Evolutionary conservation across 139 green algal genomes (phyloP).

Genomic region (Micractinium sp.): DNA sequence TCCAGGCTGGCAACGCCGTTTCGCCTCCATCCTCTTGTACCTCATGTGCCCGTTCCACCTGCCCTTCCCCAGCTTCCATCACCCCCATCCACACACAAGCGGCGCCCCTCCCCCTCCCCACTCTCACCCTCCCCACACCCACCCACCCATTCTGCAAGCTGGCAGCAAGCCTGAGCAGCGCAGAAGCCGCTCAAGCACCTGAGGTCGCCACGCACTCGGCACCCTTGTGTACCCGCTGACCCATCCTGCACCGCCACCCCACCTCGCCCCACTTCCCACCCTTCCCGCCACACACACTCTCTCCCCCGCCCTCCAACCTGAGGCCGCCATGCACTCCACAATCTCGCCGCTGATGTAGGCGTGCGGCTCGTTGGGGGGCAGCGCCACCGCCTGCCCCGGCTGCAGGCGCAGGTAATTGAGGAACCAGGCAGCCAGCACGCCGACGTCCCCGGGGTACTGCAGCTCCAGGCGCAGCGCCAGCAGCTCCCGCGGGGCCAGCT

Average conservation of each 20-base stretch:
- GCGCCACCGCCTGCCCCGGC: conserved; percentile 80
- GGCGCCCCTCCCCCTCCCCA: too few species aligned
- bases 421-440: conserved; percentile 91
- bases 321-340: conserved; percentile 72
- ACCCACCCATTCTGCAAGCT: too few species aligned
- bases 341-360: conserved; percentile 92
- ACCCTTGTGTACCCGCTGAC: too few species aligned
- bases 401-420: conserved; percentile 85
- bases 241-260: neutral
- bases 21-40: too few species aligned
- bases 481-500: conserved; percentile 68
- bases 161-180: too few species aligned
- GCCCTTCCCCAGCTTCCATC: too few species aligned
- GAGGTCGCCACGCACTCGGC: neutral
- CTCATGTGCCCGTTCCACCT: too few species aligned
- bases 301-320: neutral
- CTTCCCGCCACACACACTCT: neutral
- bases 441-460: conserved; percentile 97
- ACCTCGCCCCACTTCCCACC: neutral
- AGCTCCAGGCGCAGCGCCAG: conserved; percentile 84
- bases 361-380: conserved; percentile 96
- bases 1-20: too few species aligned
- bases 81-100: too few species aligned
- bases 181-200: neutral
- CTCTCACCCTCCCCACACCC: too few species aligned